Conservation (phyloP, 2,329 filamentous ascomycete genomes). For the Pseudovirgaria hyperparasitica region DNA sequence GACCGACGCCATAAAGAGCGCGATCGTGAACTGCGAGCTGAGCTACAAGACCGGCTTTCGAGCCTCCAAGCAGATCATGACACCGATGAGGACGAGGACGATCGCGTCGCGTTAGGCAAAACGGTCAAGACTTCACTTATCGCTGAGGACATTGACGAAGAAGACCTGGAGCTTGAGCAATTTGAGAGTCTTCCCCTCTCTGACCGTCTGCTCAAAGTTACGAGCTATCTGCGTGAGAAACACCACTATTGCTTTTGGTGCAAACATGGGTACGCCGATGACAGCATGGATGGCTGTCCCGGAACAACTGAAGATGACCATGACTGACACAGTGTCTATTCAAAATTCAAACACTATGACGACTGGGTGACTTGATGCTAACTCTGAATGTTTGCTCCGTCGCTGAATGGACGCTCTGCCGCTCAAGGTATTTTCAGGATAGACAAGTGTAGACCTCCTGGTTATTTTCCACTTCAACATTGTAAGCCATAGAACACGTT, state of each 20-base stretch:
- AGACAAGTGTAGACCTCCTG: too few relatives aligned
- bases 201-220: constrained; percentile 54
- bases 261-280: constrained; percentile 67
- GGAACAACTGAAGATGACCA: constrained; percentile 77
- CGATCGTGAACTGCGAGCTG: constrained; percentile 50
- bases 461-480: too few relatives aligned
- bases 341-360: too few relatives aligned
- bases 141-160: constrained; percentile 60
- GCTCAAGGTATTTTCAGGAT: too few relatives aligned
- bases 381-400: too few relatives aligned
- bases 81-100: constrained; percentile 57
- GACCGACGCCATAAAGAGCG: constrained; percentile 57
- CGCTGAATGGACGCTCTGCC: too few relatives aligned
- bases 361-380: too few relatives aligned
- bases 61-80: constrained; percentile 53
- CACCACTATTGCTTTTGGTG: constrained; percentile 94
- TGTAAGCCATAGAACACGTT: too few relatives aligned
- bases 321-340: too few relatives aligned
- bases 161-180: constrained; percentile 66
- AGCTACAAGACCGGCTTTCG: constrained; percentile 52
- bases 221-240: constrained; percentile 56
- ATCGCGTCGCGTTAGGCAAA: constrained; percentile 55
- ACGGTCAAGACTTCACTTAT: constrained; percentile 40
- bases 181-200: constrained; percentile 58
- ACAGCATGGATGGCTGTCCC: constrained; percentile 74